Evolutionary conservation across 139 green algal species (phyloP), one percentile per base, ranked within the genome.

Genomic region (Volvox africanus): DNA sequence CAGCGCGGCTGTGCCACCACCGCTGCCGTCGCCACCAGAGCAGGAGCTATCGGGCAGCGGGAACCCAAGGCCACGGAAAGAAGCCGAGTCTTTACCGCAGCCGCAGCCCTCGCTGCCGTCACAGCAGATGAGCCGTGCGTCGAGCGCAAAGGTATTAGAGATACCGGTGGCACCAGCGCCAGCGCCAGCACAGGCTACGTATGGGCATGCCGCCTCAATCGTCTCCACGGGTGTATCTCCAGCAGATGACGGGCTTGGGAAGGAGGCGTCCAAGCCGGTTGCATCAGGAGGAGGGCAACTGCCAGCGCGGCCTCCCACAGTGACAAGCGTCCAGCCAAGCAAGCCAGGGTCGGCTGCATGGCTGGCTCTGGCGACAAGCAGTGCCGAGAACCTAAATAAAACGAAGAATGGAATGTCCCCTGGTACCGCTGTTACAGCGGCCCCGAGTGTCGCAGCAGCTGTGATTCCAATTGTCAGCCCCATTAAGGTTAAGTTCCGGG

Each of bases 401-500:
- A 35, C 18, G 17, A 24, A 28, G 32, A 81, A 71, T n/a, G 80
- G 35, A 44, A 50, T 55, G 55, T 1, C 20, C 6, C 32, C 50
- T 26, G 37, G 22, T 36, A 18, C 79, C 79, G 55, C 80, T 16
- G 26, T 32, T 17, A 44, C 32, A 35, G 36, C 28, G 2, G 36
- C 88, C 14, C 50, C 28, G 1, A n/a, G 14, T 62, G 50, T n/a
- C 1, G 61, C 81, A 17, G 82, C 69, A 22, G 14, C 44, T 1
- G 19, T 71, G 26, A 28, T 67, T 2, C 20, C 62, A 9, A 5
- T 71, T 16, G 69, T 37, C 28, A 90, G 86, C 73, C 86, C 86
- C 73, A 90, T 90, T 18, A 90, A 90, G 50, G 50, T 90, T 3
- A 90, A 90, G 73, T 90, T 90, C 20, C 71, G 86, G 0, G 86